Percentiles rank a stretch among this genome's conserved stretches.
These are phyloP conservation scores for Sporothrix pseudoabietina DNA, from an alignment of 2,329 filamentous ascomycete genomes.

Conservation along the genomic window DNA sequence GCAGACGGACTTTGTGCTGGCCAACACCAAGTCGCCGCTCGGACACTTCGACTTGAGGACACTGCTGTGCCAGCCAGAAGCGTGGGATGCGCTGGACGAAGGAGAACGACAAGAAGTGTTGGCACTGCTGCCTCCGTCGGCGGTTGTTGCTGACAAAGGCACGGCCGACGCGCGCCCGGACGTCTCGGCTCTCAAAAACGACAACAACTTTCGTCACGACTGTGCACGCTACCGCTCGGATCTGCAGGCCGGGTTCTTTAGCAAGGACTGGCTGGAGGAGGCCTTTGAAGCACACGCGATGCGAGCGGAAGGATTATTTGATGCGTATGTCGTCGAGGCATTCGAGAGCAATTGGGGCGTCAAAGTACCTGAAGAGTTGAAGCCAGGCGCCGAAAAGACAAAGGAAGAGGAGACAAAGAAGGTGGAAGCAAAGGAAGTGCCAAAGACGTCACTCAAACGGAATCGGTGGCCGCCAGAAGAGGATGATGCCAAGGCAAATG, in stretches of 20 bases:
- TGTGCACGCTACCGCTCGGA: constrained; percentile 48
- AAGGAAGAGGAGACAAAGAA: not conserved
- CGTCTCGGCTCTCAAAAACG: constrained; percentile 43
- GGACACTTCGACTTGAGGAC: constrained; percentile 42
- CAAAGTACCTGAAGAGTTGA: constrained; percentile 42
- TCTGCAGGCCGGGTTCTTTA: constrained; percentile 52
- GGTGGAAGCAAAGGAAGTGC: constrained; percentile 25
- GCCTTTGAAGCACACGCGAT: constrained; percentile 56
- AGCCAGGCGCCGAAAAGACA: constrained; percentile 32
- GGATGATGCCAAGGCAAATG: not conserved
- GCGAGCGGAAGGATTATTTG: constrained; percentile 54
- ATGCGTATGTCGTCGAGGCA: constrained; percentile 49
- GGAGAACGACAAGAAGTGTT: constrained; percentile 44
- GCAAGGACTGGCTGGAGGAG: constrained; percentile 55
- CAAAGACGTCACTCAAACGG: not conserved
- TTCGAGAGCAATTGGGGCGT: constrained; percentile 55
- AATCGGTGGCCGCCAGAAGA: not conserved
- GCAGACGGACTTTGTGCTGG: constrained; percentile 42
- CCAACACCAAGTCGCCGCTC: constrained; percentile 44
- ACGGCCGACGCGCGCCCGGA: constrained; percentile 44
- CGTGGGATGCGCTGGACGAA: constrained; percentile 44
- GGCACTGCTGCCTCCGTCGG: constrained; percentile 42
- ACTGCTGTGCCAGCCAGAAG: constrained; percentile 43
- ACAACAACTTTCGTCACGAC: constrained; percentile 50
- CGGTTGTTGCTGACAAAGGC: constrained; percentile 38